Evolutionary conservation across 306 rosid species (phyloP).

Genomic region (Corylus heterophylla): DNA sequence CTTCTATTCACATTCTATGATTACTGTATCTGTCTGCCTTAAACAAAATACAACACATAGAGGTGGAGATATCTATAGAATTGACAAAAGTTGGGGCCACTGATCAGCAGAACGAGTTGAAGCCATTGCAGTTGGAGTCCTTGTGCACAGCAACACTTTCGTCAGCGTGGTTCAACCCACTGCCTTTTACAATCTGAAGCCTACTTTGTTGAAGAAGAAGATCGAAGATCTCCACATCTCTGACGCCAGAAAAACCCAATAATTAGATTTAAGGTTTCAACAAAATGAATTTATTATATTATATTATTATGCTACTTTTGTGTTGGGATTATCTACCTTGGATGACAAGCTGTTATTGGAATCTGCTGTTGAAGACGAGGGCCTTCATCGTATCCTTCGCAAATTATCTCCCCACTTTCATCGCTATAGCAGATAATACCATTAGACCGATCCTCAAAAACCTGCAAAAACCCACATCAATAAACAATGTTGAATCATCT

Average conservation of each 20-base stretch:
- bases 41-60: constrained; percentile 20
- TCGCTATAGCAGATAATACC: constrained; percentile 85
- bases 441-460: constrained; percentile 72
- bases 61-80: constrained; percentile 17
- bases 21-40: constrained; percentile 25
- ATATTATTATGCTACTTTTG: background rate
- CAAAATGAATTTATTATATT: background rate
- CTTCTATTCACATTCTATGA: constrained; percentile 22
- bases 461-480: constrained; percentile 41
- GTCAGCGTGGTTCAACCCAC: constrained; percentile 45
- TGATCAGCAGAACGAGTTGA: constrained; percentile 46
- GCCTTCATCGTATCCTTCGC: constrained; percentile 94
- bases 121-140: constrained; percentile 65
- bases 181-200: constrained; percentile 56
- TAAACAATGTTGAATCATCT: constrained; percentile 4
- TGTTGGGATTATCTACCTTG: constrained; percentile 41
- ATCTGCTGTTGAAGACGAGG: constrained; percentile 62
- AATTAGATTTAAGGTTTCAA: constrained; percentile 3
- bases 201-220: constrained; percentile 57
- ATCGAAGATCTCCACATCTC: constrained; percentile 65
- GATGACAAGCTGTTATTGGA: constrained; percentile 38
- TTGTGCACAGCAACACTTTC: constrained; percentile 51
- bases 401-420: constrained; percentile 76
- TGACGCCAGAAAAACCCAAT: constrained; percentile 22
- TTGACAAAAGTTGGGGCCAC: constrained; percentile 23